A percentile compares a stretch with the other conserved stretches of the same genome.
Conservation (phyloP, 2,329 filamentous ascomycete species). For the Monosporascus sp. region DNA sequence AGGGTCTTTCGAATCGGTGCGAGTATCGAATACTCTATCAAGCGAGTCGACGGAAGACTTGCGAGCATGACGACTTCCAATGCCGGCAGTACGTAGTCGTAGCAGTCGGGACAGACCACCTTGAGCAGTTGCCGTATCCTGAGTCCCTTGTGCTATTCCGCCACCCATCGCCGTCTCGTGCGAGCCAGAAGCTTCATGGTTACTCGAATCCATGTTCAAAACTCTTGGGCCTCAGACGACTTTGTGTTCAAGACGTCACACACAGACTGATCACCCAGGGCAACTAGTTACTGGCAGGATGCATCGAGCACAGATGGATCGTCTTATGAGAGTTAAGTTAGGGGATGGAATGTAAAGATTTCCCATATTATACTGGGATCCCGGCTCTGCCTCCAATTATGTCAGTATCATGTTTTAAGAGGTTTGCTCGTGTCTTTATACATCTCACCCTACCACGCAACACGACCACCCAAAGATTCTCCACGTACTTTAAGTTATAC, state of each 20-base stretch:
- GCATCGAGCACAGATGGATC: neutral
- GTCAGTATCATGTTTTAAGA: no score
- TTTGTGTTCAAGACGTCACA: neutral
- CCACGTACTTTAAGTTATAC: no score
- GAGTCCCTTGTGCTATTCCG: conserved; percentile 1
- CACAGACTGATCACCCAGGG: neutral
- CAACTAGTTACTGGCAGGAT: neutral
- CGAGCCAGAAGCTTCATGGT: neutral
- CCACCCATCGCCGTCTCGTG: neutral
- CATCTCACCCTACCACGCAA: no score
- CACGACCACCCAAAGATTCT: no score
- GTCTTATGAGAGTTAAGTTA: neutral
- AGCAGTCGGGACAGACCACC: conserved; percentile 13
- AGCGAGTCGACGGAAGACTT: conserved; percentile 21
- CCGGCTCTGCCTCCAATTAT: no score
- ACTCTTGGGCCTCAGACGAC: neutral
- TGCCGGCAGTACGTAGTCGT: conserved; percentile 12
- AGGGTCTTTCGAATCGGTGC: conserved; percentile 10
- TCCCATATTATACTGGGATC: no score
- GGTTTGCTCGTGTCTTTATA: no score
- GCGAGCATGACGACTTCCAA: conserved; percentile 9
- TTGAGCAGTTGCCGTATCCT: conserved; percentile 2
- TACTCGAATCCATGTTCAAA: neutral
- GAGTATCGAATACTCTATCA: conserved; percentile 23
- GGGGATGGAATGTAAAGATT: neutral